These are phyloP conservation scores for Leccinum longicurvipes DNA, from an alignment of 768 basidiomycete species.

Conservation along the genomic window DNA sequence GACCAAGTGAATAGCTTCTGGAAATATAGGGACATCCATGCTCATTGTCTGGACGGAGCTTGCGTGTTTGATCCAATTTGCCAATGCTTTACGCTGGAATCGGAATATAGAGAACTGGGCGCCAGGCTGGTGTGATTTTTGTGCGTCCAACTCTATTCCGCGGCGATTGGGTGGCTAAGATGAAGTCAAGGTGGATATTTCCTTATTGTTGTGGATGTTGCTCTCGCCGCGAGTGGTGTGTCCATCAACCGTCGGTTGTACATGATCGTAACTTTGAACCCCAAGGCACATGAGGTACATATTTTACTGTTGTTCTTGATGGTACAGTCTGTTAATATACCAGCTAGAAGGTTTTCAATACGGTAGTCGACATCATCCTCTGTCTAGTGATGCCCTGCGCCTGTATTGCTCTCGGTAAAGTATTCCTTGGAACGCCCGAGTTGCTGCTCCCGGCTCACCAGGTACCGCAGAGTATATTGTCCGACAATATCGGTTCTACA, in stretches of 20 bases:
- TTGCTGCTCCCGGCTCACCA: slow-evolving; percentile 2
- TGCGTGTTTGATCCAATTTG: slow-evolving; percentile 25
- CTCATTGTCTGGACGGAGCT: slow-evolving; percentile 33
- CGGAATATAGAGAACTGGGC: slow-evolving; percentile 27
- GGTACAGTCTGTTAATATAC: background rate
- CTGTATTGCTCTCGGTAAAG: slow-evolving; percentile 30
- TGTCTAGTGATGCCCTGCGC: slow-evolving; percentile 34
- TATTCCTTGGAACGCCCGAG: background rate
- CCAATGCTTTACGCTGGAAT: slow-evolving; percentile 40
- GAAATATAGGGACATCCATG: slow-evolving; percentile 33
- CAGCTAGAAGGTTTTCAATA: slow-evolving; percentile 21
- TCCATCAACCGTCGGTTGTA: slow-evolving; percentile 51
- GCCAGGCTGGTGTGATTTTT: slow-evolving; percentile 56
- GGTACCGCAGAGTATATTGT: slow-evolving; percentile 40
- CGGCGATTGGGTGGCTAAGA: background rate
- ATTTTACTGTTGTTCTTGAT: background rate
- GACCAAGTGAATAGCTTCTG: slow-evolving; percentile 11
- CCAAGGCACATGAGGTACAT: slow-evolving; percentile 8
- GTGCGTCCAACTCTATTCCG: slow-evolving; percentile 30
- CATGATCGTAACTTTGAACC: slow-evolving; percentile 35
- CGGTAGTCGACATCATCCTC: slow-evolving; percentile 27
- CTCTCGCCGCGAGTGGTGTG: slow-evolving; percentile 38
- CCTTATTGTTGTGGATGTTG: slow-evolving; percentile 32
- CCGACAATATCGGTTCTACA: slow-evolving; percentile 50
- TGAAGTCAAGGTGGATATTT: slow-evolving; percentile 29